phyloP scores from a whole-genome alignment of 306 rosid genomes.

The Cucurbita moschata region DNA sequence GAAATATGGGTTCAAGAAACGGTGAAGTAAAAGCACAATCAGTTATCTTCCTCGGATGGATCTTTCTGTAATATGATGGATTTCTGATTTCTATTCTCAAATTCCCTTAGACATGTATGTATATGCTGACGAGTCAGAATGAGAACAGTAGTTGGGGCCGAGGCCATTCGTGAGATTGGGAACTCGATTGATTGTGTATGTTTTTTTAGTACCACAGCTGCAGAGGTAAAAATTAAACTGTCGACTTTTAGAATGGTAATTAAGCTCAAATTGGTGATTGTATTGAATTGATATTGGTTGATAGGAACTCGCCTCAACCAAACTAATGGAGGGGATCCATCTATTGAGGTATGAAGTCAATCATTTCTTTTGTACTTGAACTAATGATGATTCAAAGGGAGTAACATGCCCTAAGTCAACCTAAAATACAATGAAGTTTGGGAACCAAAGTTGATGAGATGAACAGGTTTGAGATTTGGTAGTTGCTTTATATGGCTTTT shows the following conservation, averaged over 20 bases:
- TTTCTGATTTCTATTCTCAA: not conserved
- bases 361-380: not conserved
- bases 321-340: not conserved
- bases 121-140: not conserved
- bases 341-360: not conserved
- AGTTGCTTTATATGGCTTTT: not conserved
- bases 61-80: not conserved
- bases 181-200: not conserved
- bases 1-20: conserved; percentile 86
- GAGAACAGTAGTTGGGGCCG: not conserved
- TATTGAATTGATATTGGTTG: not conserved
- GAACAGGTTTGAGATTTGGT: not conserved
- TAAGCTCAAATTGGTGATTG: not conserved
- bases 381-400: not conserved
- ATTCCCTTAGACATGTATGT: not conserved
- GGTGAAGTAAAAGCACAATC: conserved; percentile 18
- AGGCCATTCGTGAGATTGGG: not conserved
- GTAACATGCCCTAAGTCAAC: not conserved
- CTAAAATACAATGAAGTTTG: not conserved
- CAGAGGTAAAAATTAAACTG: not conserved
- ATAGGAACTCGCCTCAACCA: not conserved
- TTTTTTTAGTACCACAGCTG: not conserved
- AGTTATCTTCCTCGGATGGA: not conserved
- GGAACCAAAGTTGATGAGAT: not conserved
- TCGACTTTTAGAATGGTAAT: not conserved